Evolutionary conservation across 441 rosid species (phyloP), one percentile per base, ranked within the genome.

Genomic region (Jatropha multifida): DNA sequence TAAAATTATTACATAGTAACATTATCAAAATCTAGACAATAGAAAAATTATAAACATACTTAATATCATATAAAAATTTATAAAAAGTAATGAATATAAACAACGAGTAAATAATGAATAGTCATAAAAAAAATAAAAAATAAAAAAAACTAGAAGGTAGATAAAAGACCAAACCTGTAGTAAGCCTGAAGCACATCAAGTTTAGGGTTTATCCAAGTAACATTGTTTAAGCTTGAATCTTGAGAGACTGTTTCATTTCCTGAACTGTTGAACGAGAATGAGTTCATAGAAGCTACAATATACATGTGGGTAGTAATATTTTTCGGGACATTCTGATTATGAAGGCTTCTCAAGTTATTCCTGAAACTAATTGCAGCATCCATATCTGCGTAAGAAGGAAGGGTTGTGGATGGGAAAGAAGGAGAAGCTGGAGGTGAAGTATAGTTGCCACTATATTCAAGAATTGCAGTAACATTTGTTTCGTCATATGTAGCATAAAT

Each of bases 211-310:
- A 61, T 49, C 73, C 75, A 81, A n/a, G 65, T 62, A 2, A 81
- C 54, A 64, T 84, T 84, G 78, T 79, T 84, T 67, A 84, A 37
- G 56, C 81, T 79, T 0, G 84, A 59, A 20, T 79, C 83, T 12
- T 76, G 64, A 38, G 67, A 48, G 32, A 52, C 18, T 5, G 37
- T 41, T 10, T 44, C 56, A 7, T 18, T 71, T 3, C 71, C 78
- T 1, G 81, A 70, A 26, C 0, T 5, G 62, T 79, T 78, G 2
- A 58, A 72, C 4, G 17, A 4, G 41, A 68, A 23, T 18, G 27
- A 56, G 46, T 76, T 69, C 75, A 69, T 38, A 3, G 79, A 60
- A 0, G 79, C 68, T 1, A 78, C n/a, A 41, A 84, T 18, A 40
- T 27, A 79, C 80, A 84, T 76, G 6, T 14, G 44, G 1, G 79